Conservation (phyloP, 106 monocot genomes). For the Platanthera guangdongensis region DNA sequence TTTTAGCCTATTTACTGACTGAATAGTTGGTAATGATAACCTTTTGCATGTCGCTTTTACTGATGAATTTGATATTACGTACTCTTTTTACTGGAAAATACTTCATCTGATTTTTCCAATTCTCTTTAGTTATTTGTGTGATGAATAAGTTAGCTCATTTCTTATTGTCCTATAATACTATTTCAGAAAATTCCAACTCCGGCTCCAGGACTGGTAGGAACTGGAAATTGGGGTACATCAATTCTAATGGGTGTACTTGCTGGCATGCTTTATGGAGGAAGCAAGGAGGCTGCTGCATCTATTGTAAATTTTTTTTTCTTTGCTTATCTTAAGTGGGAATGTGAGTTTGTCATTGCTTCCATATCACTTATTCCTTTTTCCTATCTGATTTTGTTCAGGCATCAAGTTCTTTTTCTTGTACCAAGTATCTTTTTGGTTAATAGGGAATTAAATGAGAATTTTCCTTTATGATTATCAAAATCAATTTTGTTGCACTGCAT, state of each 20-base stretch:
- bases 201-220: constrained; percentile 24
- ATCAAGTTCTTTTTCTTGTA: neutral
- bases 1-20: neutral
- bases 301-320: constrained; percentile 45
- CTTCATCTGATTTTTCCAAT: neutral
- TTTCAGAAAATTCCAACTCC: constrained; percentile 16
- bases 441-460: neutral
- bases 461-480: neutral
- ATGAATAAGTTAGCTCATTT: neutral
- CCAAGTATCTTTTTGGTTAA: neutral
- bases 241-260: constrained; percentile 77
- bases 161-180: neutral
- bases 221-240: constrained; percentile 73
- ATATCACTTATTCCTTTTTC: neutral
- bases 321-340: neutral
- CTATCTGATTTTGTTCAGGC: neutral
- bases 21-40: neutral
- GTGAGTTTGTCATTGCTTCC: neutral
- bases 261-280: constrained; percentile 89
- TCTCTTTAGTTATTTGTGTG: neutral
- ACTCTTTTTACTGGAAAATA: neutral
- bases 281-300: constrained; percentile 89
- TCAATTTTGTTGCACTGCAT: constrained; percentile 1
- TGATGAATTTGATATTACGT: neutral
- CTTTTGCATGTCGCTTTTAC: neutral